Conservation (phyloP, 1,284 basidiomycete species). For the Spongispora temasekensis region DNA sequence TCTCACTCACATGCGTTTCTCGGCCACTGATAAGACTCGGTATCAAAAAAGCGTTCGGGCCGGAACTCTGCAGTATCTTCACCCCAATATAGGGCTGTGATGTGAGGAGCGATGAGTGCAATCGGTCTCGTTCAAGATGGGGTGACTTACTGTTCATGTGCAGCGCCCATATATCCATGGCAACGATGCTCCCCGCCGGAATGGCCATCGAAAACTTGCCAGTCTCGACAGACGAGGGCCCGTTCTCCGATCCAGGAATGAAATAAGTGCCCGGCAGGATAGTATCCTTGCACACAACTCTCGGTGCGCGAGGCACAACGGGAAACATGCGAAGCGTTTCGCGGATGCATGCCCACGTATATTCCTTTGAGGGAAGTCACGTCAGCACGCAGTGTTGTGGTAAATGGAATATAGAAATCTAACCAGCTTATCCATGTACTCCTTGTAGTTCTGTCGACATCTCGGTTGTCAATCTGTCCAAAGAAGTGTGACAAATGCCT, state of each 20-base stretch:
- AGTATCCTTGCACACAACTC: constrained; percentile 39
- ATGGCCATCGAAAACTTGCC: constrained; percentile 39
- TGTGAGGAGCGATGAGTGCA: neutral
- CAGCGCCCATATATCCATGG: constrained; percentile 42
- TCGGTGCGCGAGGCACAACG: constrained; percentile 41
- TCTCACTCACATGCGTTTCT: constrained; percentile 30
- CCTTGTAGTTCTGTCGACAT: constrained; percentile 37
- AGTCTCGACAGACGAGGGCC: constrained; percentile 27
- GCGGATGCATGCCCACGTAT: constrained; percentile 42
- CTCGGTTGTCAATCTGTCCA: neutral
- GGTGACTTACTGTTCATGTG: constrained; percentile 38
- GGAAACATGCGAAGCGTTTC: constrained; percentile 47
- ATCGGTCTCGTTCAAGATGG: neutral
- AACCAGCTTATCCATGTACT: constrained; percentile 38
- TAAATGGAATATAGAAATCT: neutral
- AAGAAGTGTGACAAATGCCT: neutral
- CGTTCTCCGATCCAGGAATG: constrained; percentile 25
- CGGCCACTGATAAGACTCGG: constrained; percentile 40
- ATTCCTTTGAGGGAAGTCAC: constrained; percentile 34
- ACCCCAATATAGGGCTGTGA: constrained; percentile 43
- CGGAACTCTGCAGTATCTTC: constrained; percentile 42
- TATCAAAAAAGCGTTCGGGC: constrained; percentile 51
- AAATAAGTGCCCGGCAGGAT: constrained; percentile 40
- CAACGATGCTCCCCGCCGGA: constrained; percentile 40
- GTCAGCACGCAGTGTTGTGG: neutral